Evolutionary conservation across 371 early-diverging fungal genomes (phyloP).

Genomic region (Dichotomocladium elegans): DNA sequence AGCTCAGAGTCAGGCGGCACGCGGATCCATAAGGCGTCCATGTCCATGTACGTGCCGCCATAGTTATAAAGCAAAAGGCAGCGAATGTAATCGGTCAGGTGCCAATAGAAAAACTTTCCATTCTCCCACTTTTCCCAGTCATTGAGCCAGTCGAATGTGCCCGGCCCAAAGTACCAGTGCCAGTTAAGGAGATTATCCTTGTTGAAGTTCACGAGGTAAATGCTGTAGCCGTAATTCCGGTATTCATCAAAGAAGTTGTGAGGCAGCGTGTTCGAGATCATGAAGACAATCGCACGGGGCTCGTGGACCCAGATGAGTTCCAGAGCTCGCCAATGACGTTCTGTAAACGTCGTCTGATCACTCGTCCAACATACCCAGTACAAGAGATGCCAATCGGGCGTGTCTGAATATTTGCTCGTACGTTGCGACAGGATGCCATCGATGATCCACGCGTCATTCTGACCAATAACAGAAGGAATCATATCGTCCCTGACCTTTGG

Average conservation of each 20-base stretch:
- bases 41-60: conserved; percentile 70
- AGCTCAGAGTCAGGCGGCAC: conserved; percentile 49
- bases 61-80: conserved; percentile 58
- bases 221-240: conserved; percentile 53
- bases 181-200: conserved; percentile 54
- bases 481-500: conserved; percentile 34
- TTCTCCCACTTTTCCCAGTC: conserved; percentile 59
- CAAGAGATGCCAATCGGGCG: conserved; percentile 55
- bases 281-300: conserved; percentile 56
- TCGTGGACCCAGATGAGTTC: conserved; percentile 66
- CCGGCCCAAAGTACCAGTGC: conserved; percentile 62
- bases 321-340: conserved; percentile 62
- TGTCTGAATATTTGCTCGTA: conserved; percentile 54
- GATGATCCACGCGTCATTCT: conserved; percentile 61
- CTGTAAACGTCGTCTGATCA: conserved; percentile 53
- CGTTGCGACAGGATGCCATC: conserved; percentile 48
- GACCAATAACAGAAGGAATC: conserved; percentile 30
- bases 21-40: conserved; percentile 68
- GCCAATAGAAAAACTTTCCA: conserved; percentile 54
- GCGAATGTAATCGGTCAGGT: conserved; percentile 61
- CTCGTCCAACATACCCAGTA: conserved; percentile 71
- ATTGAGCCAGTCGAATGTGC: conserved; percentile 56
- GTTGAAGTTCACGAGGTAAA: conserved; percentile 54
- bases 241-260: conserved; percentile 53
- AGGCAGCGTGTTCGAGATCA: conserved; percentile 57